Evolutionary conservation across 306 rosid genomes (phyloP), one percentile per base, ranked within the genome.

Genomic region (Acacia crassicarpa): DNA sequence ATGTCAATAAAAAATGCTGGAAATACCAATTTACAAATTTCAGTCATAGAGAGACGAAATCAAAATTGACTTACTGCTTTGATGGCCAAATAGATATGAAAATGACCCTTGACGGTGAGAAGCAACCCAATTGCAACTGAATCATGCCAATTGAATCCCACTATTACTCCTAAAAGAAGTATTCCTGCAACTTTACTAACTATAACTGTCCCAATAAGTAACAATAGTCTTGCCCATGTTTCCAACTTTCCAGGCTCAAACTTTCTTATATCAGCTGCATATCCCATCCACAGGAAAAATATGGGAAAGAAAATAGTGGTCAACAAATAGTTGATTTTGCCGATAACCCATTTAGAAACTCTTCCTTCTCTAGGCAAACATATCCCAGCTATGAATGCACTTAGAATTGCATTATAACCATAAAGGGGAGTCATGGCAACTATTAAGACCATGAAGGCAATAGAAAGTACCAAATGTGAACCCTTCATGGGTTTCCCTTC

Each of bases 231-330:
- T 45, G 67, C 43, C 98, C 99, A 95, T 25, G 97, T 92, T 72
- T 6, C 63, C 0, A 72, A 0, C 5, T 86, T 67, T 15, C 65
- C 83, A 23, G 83, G 70, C 6, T 81, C 73, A 49, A 93, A 88
- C 25, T 84, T 69, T 33, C 27, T 63, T 23, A 93, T 54, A 88
- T 83, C 83, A 78, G 91, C 91, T 65, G 87, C 96, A 80, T 71
- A 88, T n/a, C 99, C 99, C 97, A 93, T 87, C 99, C 99, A 95
- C 80, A 95, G 68, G 92, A 93, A 95, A 85, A 95, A 95, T 4
- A 95, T 84, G 22, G 99, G 99, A 79, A 87, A 89, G 87, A 90
- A 95, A 56, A 95, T 72, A 27, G 91, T 84, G 45, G 81, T 79
- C 59, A 95, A 79, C 85, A 93, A 19, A 73, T 93, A 95, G 76